A percentile compares a stretch with the other conserved stretches of the same genome.
These are phyloP conservation scores for Bertia moriformis DNA, from an alignment of 2,329 filamentous ascomycete species.

Conservation along the genomic window DNA sequence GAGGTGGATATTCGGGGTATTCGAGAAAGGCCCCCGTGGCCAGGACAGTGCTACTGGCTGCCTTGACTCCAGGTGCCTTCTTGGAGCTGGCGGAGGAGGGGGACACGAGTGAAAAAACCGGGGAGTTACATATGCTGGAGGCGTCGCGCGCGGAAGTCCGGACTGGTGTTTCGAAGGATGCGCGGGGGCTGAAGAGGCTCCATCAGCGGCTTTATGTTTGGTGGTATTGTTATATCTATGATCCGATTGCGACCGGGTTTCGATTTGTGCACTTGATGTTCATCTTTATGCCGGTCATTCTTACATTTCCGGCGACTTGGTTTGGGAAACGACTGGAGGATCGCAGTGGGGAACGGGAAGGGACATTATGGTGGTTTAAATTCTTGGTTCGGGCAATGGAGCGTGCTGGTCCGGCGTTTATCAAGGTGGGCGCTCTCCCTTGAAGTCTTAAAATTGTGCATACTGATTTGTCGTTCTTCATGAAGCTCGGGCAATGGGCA, in stretches of 20 bases:
- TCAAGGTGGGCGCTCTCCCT: slow-evolving; percentile 52
- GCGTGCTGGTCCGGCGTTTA: slow-evolving; percentile 83
- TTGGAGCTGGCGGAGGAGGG: slow-evolving; percentile 45
- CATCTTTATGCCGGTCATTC: slow-evolving; percentile 83
- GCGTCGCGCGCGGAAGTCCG: slow-evolving; percentile 64
- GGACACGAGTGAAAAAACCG: slow-evolving; percentile 37
- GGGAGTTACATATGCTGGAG: slow-evolving; percentile 76
- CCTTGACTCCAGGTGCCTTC: slow-evolving; percentile 18
- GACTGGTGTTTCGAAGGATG: slow-evolving; percentile 49
- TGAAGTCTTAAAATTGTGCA: slow-evolving; percentile 5
- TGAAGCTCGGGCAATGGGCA: slow-evolving; percentile 86
- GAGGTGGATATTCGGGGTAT: not conserved
- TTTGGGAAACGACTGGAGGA: slow-evolving; percentile 49
- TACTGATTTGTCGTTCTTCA: not conserved
- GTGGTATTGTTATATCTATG: slow-evolving; percentile 60
- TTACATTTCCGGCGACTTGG: slow-evolving; percentile 69
- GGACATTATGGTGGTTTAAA: slow-evolving; percentile 87
- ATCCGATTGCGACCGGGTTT: slow-evolving; percentile 73
- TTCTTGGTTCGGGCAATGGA: slow-evolving; percentile 86
- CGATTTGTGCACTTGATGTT: slow-evolving; percentile 75
- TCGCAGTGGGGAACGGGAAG: slow-evolving; percentile 60
- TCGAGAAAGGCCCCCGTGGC: not conserved
- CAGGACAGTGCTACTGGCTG: slow-evolving; percentile 14
- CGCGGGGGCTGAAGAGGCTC: slow-evolving; percentile 41
- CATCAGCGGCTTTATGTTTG: slow-evolving; percentile 48